phyloP scores from a whole-genome alignment of 2,329 filamentous ascomycete species.

The Cladophialophora immunda region DNA sequence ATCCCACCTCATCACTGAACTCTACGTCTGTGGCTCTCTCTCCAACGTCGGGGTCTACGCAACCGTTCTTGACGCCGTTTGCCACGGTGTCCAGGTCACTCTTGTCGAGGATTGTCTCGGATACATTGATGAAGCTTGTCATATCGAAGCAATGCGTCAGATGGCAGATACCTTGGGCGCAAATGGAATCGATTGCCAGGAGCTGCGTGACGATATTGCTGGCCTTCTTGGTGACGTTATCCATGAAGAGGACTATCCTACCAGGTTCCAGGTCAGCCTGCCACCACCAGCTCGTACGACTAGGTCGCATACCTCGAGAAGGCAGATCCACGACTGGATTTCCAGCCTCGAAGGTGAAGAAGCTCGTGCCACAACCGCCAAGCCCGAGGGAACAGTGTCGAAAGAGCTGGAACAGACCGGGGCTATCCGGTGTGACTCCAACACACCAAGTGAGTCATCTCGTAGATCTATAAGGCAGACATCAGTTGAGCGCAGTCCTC shows the following conservation, averaged over 20 bases:
- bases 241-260: constrained; percentile 39
- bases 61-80: constrained; percentile 87
- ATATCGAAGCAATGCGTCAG: constrained; percentile 73
- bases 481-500: constrained; percentile 27
- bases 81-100: constrained; percentile 86
- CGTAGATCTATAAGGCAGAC: constrained; percentile 10
- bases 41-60: constrained; percentile 91
- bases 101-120: constrained; percentile 89
- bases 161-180: constrained; percentile 80
- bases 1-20: constrained; percentile 85
- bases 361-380: neutral
- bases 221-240: constrained; percentile 51
- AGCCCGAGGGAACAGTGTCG: constrained; percentile 13
- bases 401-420: constrained; percentile 13
- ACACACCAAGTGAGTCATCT: constrained; percentile 30
- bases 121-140: constrained; percentile 74
- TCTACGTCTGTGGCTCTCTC: constrained; percentile 87
- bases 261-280: constrained; percentile 38
- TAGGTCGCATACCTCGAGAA: constrained; percentile 25
- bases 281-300: constrained; percentile 24
- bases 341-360: constrained; percentile 19
- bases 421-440: constrained; percentile 3
- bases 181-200: constrained; percentile 66
- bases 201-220: constrained; percentile 63
- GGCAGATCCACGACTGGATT: constrained; percentile 32